These are phyloP conservation scores for Xylogone sp. DNA, from an alignment of 2,329 filamentous ascomycete species.

Conservation along the genomic window DNA sequence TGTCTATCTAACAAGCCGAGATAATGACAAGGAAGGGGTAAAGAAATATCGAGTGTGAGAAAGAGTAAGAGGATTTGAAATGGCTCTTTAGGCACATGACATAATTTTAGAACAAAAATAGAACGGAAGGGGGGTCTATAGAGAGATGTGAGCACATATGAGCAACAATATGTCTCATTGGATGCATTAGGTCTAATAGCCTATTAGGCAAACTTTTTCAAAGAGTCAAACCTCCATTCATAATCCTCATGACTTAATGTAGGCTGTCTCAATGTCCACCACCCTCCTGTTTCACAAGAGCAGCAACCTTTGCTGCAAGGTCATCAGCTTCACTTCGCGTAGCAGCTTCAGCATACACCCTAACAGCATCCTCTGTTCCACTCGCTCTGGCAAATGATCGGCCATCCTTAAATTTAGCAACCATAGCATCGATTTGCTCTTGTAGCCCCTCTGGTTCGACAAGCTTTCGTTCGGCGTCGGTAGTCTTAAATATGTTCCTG, in stretches of 20 bases:
- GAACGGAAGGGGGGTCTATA: too few species aligned
- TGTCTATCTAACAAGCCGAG: too few species aligned
- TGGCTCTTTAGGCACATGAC: too few species aligned
- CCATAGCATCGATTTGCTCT: slow-evolving; percentile 78
- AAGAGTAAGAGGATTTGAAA: too few species aligned
- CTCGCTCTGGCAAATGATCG: slow-evolving; percentile 88
- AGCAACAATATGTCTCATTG: not conserved
- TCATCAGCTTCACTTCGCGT: slow-evolving; percentile 88
- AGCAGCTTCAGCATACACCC: slow-evolving; percentile 93
- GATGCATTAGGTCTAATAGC: not conserved
- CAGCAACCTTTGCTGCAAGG: slow-evolving; percentile 73
- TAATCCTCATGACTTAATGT: not conserved
- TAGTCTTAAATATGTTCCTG: slow-evolving; percentile 85
- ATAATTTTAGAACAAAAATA: too few species aligned
- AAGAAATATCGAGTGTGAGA: too few species aligned
- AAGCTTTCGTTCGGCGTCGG: slow-evolving; percentile 86
- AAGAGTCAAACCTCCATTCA: not conserved
- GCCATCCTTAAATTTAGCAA: slow-evolving; percentile 87
- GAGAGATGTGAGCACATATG: not conserved
- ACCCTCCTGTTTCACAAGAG: slow-evolving; percentile 20
- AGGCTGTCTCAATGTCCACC: not conserved
- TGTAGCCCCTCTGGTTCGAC: slow-evolving; percentile 77
- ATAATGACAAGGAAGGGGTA: too few species aligned
- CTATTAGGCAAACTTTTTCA: not conserved
- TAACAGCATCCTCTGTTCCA: slow-evolving; percentile 92